These are phyloP conservation scores for Ustilago bromivora DNA, from an alignment of 1,284 basidiomycete genomes.

Conservation along the genomic window DNA sequence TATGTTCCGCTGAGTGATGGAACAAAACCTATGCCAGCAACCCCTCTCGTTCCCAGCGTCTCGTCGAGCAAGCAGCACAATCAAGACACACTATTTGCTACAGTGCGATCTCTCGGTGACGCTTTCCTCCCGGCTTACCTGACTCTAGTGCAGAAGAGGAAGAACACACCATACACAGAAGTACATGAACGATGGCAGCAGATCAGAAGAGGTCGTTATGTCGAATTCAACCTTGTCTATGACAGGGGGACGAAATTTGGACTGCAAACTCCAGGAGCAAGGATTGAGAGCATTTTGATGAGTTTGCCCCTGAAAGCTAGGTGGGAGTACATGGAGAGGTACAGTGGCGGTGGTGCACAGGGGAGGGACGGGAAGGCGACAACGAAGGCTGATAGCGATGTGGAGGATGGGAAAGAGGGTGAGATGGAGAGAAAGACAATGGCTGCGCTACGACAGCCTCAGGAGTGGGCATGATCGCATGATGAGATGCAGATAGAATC, in stretches of 20 bases:
- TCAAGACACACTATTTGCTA: conserved; percentile 62
- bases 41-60: conserved; percentile 31
- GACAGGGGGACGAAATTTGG: conserved; percentile 70
- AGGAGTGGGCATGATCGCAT: conserved; percentile 52
- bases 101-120: conserved; percentile 63
- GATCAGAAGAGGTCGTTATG: conserved; percentile 65
- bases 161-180: conserved; percentile 47
- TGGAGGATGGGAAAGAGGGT: conserved; percentile 14
- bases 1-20: conserved; percentile 62
- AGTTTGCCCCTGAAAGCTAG: conserved; percentile 66
- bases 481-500: background rate
- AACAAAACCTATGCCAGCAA: conserved; percentile 21
- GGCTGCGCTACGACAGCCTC: conserved; percentile 51
- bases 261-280: conserved; percentile 67
- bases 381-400: conserved; percentile 8
- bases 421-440: conserved; percentile 51
- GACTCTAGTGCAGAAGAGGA: conserved; percentile 61
- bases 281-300: conserved; percentile 70
- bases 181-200: conserved; percentile 64
- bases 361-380: conserved; percentile 50
- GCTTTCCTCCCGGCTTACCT: conserved; percentile 68
- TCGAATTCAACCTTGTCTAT: conserved; percentile 69
- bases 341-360: conserved; percentile 57
- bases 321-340: conserved; percentile 68
- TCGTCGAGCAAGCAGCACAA: conserved; percentile 54